phyloP scores from a whole-genome alignment of 1,139 yeast species.

The Hansenula lynferdii region DNA sequence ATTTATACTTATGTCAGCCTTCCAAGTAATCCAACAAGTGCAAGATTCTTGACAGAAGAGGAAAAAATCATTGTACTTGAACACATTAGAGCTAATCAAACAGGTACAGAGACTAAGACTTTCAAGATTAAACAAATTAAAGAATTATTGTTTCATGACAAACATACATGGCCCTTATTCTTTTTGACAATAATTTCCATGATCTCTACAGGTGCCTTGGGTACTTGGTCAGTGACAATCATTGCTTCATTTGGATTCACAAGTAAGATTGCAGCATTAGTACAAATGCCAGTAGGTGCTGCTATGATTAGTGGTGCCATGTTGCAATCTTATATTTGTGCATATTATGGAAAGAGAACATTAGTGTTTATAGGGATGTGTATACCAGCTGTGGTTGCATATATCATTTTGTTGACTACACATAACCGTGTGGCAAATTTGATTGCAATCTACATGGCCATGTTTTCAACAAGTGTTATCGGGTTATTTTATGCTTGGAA shows the following conservation, averaged over 20 bases:
- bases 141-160: slow-evolving; percentile 32
- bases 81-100: slow-evolving; percentile 38
- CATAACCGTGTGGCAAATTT: slow-evolving; percentile 30
- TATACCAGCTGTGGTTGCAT: slow-evolving; percentile 31
- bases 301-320: slow-evolving; percentile 29
- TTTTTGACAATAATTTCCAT: slow-evolving; percentile 31
- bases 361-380: slow-evolving; percentile 19
- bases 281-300: slow-evolving; percentile 42
- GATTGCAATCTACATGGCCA: slow-evolving; percentile 30
- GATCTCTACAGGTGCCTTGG: slow-evolving; percentile 40
- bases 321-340: slow-evolving; percentile 17
- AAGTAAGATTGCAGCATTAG: slow-evolving; percentile 30
- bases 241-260: slow-evolving; percentile 40
- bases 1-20: slow-evolving; percentile 35
- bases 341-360: slow-evolving; percentile 19
- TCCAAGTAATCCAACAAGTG: slow-evolving; percentile 46
- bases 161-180: slow-evolving; percentile 41
- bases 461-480: slow-evolving; percentile 37
- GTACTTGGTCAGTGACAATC: slow-evolving; percentile 40
- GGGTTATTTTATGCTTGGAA: slow-evolving; percentile 30
- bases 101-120: slow-evolving; percentile 49
- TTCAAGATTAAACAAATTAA: slow-evolving; percentile 47
- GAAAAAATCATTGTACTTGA: slow-evolving; percentile 47
- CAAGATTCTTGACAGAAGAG: slow-evolving; percentile 41
- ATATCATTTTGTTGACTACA: slow-evolving; percentile 40